These are phyloP conservation scores for Ganoderma boninense DNA, from an alignment of 1,284 basidiomycete species.

Conservation along the genomic window DNA sequence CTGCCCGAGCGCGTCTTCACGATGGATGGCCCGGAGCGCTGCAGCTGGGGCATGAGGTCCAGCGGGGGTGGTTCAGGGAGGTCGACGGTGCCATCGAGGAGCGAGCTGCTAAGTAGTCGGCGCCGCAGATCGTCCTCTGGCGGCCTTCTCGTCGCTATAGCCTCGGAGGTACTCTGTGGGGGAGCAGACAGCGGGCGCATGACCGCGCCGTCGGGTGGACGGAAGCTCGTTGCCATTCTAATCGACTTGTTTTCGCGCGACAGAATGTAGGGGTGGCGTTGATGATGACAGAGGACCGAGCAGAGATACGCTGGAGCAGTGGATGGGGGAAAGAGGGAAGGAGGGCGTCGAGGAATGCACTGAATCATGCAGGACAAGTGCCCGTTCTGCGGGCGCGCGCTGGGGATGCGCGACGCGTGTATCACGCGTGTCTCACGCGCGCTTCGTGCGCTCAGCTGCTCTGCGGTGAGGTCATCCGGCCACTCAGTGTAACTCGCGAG, in stretches of 20 bases:
- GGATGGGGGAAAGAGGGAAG: neutral
- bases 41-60: constrained; percentile 68
- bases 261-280: neutral
- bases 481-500: neutral
- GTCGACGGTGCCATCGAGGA: constrained; percentile 18
- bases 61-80: constrained; percentile 39
- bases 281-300: neutral
- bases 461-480: neutral
- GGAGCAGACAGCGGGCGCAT: constrained; percentile 28
- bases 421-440: constrained; percentile 25
- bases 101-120: constrained; percentile 29
- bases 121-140: constrained; percentile 29
- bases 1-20: constrained; percentile 91
- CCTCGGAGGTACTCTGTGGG: constrained; percentile 26
- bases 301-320: neutral
- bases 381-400: neutral
- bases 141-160: constrained; percentile 19
- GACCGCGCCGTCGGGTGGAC: constrained; percentile 22
- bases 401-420: constrained; percentile 18
- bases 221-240: constrained; percentile 24
- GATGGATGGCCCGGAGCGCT: constrained; percentile 72
- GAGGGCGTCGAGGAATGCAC: constrained; percentile 12
- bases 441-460: constrained; percentile 6
- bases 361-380: constrained; percentile 12
- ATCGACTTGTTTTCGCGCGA: constrained; percentile 6